Evolutionary conservation across 2,329 filamentous ascomycete species (phyloP).

Genomic region (Akanthomyces uredinophilus): DNA sequence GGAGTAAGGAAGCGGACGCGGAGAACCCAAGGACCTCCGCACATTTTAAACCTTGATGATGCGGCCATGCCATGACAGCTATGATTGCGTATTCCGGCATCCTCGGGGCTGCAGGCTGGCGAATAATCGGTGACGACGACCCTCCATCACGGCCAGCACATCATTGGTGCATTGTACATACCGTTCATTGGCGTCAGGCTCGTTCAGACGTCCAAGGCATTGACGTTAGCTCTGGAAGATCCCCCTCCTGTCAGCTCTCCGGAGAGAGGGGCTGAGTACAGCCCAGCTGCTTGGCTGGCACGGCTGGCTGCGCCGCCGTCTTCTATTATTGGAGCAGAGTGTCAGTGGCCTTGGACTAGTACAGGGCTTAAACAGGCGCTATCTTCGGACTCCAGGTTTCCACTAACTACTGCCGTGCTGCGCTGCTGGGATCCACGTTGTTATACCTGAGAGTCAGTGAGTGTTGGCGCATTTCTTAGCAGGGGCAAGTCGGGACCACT

Average conservation of each 20-base stretch:
- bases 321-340: constrained; percentile 5
- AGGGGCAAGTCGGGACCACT: neutral
- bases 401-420: neutral
- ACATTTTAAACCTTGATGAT: constrained; percentile 5
- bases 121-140: neutral
- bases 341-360: neutral
- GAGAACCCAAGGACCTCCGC: neutral
- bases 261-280: neutral
- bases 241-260: neutral
- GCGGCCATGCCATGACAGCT: constrained; percentile 10
- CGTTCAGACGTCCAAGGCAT: neutral
- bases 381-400: neutral
- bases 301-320: neutral
- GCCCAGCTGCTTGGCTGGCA: neutral
- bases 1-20: neutral
- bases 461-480: neutral
- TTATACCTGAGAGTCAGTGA: neutral
- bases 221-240: neutral
- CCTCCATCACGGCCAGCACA: neutral
- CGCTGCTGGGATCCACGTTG: neutral
- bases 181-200: neutral
- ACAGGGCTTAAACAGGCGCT: neutral
- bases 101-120: neutral
- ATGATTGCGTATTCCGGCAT: neutral
- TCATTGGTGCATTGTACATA: neutral